Evolutionary conservation across 345 rosid genomes (phyloP).

Genomic region (Sonneratia caseolaris): DNA sequence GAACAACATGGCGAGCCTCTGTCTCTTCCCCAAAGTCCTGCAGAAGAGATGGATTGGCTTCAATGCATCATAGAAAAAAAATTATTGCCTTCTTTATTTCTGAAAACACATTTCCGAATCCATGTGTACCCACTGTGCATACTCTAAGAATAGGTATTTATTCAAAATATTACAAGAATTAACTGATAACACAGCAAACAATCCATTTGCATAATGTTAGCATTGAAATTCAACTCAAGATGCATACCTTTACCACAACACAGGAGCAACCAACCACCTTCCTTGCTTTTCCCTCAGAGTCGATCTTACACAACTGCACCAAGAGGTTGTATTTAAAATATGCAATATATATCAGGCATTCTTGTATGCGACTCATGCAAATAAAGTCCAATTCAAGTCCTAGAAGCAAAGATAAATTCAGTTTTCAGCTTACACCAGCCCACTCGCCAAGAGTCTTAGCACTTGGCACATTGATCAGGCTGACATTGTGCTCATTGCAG

Average conservation of each 20-base stretch:
- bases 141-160: not conserved
- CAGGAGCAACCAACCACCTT: conserved; percentile 89
- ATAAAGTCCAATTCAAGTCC: not conserved
- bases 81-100: not conserved
- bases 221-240: not conserved
- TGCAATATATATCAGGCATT: too few species aligned
- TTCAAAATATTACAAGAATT: not conserved
- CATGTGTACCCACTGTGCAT: not conserved
- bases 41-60: not conserved
- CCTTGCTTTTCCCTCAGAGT: conserved; percentile 77
- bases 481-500: conserved; percentile 60
- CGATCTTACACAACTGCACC: conserved; percentile 74
- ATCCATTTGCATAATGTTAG: not conserved
- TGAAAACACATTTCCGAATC: not conserved
- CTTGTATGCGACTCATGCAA: not conserved
- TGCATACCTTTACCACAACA: conserved; percentile 60
- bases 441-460: conserved; percentile 89
- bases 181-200: not conserved
- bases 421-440: conserved; percentile 63
- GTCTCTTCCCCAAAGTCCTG: conserved; percentile 65
- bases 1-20: conserved; percentile 41
- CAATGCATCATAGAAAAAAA: not conserved
- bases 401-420: not conserved
- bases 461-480: conserved; percentile 59
- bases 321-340: not conserved